Evolutionary conservation across 2,329 filamentous ascomycete species (phyloP).

Genomic region (Colletotrichum tropicale): DNA sequence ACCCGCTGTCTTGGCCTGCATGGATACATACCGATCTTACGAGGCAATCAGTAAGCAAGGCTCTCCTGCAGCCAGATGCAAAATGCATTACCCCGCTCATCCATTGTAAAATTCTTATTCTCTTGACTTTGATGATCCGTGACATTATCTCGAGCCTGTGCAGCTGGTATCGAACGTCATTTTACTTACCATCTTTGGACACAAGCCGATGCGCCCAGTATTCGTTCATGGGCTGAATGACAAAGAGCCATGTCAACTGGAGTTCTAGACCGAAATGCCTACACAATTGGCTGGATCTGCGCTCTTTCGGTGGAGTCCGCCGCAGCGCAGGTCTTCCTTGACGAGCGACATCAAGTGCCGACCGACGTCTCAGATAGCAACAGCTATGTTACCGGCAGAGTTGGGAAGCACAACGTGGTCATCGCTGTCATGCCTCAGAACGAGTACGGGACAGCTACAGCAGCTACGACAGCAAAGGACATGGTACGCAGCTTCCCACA

Average conservation of each 20-base stretch:
- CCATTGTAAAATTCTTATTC: no score
- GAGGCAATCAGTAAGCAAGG: no score
- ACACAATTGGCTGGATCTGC: not conserved
- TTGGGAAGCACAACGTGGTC: slow-evolving; percentile 22
- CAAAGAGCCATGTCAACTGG: not conserved
- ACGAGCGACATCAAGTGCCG: not conserved
- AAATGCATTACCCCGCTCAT: no score
- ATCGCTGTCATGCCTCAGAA: slow-evolving; percentile 18
- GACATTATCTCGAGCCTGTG: no score
- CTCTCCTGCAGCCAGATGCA: no score
- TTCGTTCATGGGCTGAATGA: rapidly evolving
- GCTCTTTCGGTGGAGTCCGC: not conserved
- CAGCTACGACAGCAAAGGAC: slow-evolving; percentile 24
- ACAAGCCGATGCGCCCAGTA: no score
- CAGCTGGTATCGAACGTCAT: no score
- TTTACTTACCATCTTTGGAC: no score
- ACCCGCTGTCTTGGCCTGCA: no score
- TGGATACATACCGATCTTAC: no score
- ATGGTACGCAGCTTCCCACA: slow-evolving; percentile 28
- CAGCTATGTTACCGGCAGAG: slow-evolving; percentile 12
- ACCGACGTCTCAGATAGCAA: not conserved
- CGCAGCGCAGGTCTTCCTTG: not conserved
- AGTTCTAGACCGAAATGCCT: not conserved
- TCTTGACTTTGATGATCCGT: no score
- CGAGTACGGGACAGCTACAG: not conserved